phyloP scores from a whole-genome alignment of 495 filamentous ascomycete genomes.

The Elaphomyces granulatus region DNA sequence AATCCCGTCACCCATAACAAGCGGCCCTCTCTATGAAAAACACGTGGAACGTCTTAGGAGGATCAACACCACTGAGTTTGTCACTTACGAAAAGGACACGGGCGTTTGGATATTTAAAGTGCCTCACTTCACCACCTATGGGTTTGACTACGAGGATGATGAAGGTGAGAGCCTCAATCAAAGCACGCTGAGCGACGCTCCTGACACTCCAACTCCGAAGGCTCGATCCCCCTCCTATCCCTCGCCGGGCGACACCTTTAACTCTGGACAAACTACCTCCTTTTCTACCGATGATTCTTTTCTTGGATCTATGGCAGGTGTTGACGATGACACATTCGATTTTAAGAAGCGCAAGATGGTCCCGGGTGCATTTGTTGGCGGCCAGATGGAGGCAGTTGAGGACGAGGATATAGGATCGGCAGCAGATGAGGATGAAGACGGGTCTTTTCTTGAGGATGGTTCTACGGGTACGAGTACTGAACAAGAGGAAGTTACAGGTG shows the following conservation, averaged over 20 bases:
- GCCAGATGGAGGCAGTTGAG: conserved; percentile 38
- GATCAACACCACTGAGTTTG: conserved; percentile 65
- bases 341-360: conserved; percentile 58
- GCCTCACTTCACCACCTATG: conserved; percentile 91
- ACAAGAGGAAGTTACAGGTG: conserved; percentile 43
- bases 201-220: conserved; percentile 45
- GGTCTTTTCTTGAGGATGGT: conserved; percentile 86
- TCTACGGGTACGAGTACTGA: conserved; percentile 68
- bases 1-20: conserved; percentile 36
- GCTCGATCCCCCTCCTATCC: conserved; percentile 18
- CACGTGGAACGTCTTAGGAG: conserved; percentile 70
- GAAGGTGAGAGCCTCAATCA: conserved; percentile 37
- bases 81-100: conserved; percentile 57
- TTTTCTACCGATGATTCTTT: conserved; percentile 38
- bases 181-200: conserved; percentile 44
- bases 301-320: conserved; percentile 32
- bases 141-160: conserved; percentile 66
- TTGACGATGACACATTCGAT: conserved; percentile 69
- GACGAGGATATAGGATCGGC: conserved; percentile 28
- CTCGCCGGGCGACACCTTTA: conserved; percentile 20
- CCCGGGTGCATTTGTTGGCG: conserved; percentile 71
- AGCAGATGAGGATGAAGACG: conserved; percentile 25
- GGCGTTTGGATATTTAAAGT: conserved; percentile 87
- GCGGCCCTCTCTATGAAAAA: conserved; percentile 48
- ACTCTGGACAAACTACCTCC: conserved; percentile 30